These are phyloP conservation scores for Talaromyces sp. DNA, from an alignment of 2,329 filamentous ascomycete species.

Conservation along the genomic window DNA sequence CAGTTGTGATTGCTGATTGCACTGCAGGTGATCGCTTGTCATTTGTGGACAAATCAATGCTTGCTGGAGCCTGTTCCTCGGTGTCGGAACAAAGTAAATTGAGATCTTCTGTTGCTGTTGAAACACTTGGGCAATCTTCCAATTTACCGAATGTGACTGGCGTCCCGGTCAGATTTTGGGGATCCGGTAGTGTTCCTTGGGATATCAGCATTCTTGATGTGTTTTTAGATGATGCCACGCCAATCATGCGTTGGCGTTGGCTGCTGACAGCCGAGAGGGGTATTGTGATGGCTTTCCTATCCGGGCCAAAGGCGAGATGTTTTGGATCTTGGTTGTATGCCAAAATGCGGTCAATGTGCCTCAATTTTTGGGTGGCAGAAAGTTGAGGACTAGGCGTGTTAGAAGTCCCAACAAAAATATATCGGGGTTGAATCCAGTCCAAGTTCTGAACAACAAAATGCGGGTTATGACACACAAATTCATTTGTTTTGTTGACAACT, in stretches of 20 bases:
- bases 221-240: not conserved
- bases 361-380: not conserved
- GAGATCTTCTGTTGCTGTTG: conserved; percentile 54
- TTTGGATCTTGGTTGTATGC: conserved; percentile 43
- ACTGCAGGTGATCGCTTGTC: not conserved
- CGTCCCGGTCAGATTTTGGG: not conserved
- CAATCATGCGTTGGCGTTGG: not conserved
- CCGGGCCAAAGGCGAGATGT: conserved; percentile 45
- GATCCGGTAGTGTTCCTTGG: not conserved
- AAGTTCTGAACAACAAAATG: conserved; percentile 73
- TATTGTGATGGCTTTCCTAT: conserved; percentile 47
- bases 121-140: conserved; percentile 50
- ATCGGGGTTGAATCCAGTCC: conserved; percentile 89
- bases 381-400: not conserved
- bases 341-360: no score
- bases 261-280: conserved; percentile 55
- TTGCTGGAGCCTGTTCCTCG: not conserved
- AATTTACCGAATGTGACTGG: not conserved
- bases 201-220: conserved; percentile 15
- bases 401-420: conserved; percentile 65
- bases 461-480: conserved; percentile 60
- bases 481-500: conserved; percentile 71
- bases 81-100: conserved; percentile 42
- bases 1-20: conserved; percentile 33
- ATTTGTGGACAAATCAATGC: not conserved